Base-by-base conservation (phyloP, 805 yeast genomes). In the Candida pseudoglaebosa region DNA sequence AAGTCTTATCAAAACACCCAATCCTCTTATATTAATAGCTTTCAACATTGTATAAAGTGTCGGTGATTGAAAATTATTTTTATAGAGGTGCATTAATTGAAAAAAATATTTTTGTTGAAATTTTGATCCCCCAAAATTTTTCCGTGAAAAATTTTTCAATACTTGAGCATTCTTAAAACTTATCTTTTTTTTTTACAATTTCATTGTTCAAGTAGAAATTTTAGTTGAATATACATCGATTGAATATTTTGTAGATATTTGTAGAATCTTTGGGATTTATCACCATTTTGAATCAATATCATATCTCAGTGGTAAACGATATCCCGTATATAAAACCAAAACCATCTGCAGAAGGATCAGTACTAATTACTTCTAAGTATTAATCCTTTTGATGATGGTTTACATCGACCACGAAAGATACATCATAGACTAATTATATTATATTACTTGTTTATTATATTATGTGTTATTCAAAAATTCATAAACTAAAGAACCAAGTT, bases 261-360 rank as follows among this genome's bases (percentile, higher is more conserved):
- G 29, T 26, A 26, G 29, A 26, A 26, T 26, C 37, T 34, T 30
- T 58, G 61, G 61, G 52, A 38, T 45, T 50, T 64, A 64, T 64
- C 70, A 46, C 67, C 69, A 57, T 57, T 46, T 53, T 50, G 61
- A 59, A 56, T 67, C 47, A 68, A 43, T 48, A 16, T 9, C 22
- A 39, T 42, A 54, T 61, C 59, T 58, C 51, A 42, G 53, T 57
- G 70, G 67, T 64, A 64, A 64, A 64, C 70, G 70, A 62, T 26
- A 58, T 47, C 68, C 70, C 70, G 48, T 26, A 61, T 18, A 63
- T 42, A 36, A 49, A 57, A 18, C 17, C 24, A 37, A 37, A 42
- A 37, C 36, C 41, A 40, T 57, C 54, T 56, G 62, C 63, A 58
- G 63, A 58, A 52, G 56, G 45, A 44, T 39, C 38, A 28, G 36